Evolutionary conservation across 768 basidiomycete species (phyloP), one percentile per base, ranked within the genome.

Genomic region (Russula griseocarnosa): DNA sequence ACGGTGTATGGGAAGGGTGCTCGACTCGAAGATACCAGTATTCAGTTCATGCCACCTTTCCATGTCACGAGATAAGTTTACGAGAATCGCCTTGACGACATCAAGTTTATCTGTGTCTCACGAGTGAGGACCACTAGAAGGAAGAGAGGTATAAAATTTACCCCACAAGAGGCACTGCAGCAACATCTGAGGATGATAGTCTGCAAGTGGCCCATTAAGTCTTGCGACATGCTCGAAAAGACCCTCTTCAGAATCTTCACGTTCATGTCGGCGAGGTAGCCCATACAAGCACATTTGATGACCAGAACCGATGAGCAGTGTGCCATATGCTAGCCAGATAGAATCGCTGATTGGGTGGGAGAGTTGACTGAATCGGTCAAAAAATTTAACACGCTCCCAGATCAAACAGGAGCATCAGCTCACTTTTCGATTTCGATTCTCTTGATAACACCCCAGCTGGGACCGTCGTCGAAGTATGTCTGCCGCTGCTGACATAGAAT

Each of bases 91-190:
- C 69, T 95, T 93, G 50, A 96, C 94, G 8, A 94, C 73, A 62
- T 90, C 89, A 44, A 91, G 73, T 73, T 96, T 96, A 44, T 86
- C 94, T 95, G 71, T 8, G 52, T 14, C 42, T 32, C 22, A 1
- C 32, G 38, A 54, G 61, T 65, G 8, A 49, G 56, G 10, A 20
- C 13, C 26, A 20, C 20, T 13, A 34, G 11, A 50, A 30, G 44
- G 10, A 64, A 44, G 40, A 49, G 40, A 44, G 49, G 30, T 51
- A 53, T 40, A 34, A 24, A 54, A 72, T 84, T 61, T 69, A 95
- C 95, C 88, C 94, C 94, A 96, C 9, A 97, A 76, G 60, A 98
- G 78, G 71, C 93, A 96, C 71, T 98, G 95, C 14, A 94, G 76
- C 20, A 98, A 73, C 82, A 96, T 88, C 71, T 95, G 92, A 4